Evolutionary conservation across 345 rosid species (phyloP).

Genomic region (Pugionium dolabratum): DNA sequence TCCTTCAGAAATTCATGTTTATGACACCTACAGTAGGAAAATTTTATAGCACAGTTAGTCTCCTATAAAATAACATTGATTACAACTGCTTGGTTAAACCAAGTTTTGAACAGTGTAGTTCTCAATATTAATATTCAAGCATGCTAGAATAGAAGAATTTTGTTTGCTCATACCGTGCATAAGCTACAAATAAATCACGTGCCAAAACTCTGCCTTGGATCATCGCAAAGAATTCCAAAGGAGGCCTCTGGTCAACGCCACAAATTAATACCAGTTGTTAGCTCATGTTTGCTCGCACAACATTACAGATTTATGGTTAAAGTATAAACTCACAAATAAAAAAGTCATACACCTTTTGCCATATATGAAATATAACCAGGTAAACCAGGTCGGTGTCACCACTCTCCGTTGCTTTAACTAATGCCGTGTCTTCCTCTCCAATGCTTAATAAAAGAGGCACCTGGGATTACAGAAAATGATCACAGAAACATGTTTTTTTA

Average conservation of each 20-base stretch:
- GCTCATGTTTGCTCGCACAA: constrained; percentile 11
- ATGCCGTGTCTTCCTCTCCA: constrained; percentile 92
- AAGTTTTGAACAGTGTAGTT: constrained; percentile 2
- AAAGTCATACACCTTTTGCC: not conserved
- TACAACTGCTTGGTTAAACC: constrained; percentile 6
- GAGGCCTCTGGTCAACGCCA: constrained; percentile 64
- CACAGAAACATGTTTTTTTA: constrained; percentile 4
- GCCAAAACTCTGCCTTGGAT: constrained; percentile 86
- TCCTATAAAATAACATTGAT: not conserved
- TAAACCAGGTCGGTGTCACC: constrained; percentile 81
- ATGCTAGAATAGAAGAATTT: not conserved
- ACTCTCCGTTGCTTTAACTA: constrained; percentile 90
- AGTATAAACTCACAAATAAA: no score
- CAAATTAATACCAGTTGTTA: constrained; percentile 20
- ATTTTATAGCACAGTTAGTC: not conserved
- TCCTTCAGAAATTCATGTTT: constrained; percentile 90
- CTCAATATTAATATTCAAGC: not conserved
- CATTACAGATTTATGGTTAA: not conserved
- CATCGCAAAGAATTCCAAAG: constrained; percentile 83
- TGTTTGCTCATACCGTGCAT: constrained; percentile 58
- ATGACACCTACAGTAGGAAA: constrained; percentile 61
- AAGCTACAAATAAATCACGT: constrained; percentile 76
- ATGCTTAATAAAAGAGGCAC: constrained; percentile 94
- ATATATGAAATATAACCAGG: not conserved
- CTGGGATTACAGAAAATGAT: constrained; percentile 43